Evolutionary conservation across 2,329 filamentous ascomycete species (phyloP), one percentile per base, ranked within the genome.

Genomic region (Seiridium unicorne): DNA sequence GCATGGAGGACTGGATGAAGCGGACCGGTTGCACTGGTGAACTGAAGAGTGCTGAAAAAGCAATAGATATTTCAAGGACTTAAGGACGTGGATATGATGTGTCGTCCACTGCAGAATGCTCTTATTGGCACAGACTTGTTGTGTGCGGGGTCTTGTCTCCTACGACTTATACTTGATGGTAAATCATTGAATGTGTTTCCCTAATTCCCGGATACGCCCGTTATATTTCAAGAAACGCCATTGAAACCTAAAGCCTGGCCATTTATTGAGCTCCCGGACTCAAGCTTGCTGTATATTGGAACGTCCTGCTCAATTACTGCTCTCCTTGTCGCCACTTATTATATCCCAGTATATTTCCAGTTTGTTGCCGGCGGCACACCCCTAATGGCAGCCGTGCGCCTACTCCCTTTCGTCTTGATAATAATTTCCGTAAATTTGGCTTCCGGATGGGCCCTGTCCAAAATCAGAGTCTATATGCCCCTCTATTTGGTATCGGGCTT

Each of bases 261-360:
- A 83, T 3, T 35, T 58, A 5, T 36, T 58, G 3, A 46, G n/a
- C 7, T 49, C 44, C 5, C 35, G 44, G 11, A 58, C 46, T 13
- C 44, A 51, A 26, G 32, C 51, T 13, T 82, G 1, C 69, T 85
- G 0, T 82, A 78, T 63, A 66, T 79, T 32, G 65, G 70, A 5
- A 77, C 73, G 26, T 65, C 64, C 10, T 63, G 55, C 4, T 58
- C 58, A 13, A 64, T 64, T n/a, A 62, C 66, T 11, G 63, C 63
- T 6, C 58, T 61, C 44, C 73, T 72, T 51, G 63, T 74, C 7
- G 54, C 65, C 11, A 68, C 79, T 31, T 84, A 83, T 67, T 84
- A 79, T 65, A 76, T 84, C n/a, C 82, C 82, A 0, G 66, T 84
- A 1, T 83, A 76, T 68, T 84, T 83, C 67, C 77, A 81, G 62